phyloP scores from a whole-genome alignment of 1,284 basidiomycete species.

The Sanghuangporus sanghuang region DNA sequence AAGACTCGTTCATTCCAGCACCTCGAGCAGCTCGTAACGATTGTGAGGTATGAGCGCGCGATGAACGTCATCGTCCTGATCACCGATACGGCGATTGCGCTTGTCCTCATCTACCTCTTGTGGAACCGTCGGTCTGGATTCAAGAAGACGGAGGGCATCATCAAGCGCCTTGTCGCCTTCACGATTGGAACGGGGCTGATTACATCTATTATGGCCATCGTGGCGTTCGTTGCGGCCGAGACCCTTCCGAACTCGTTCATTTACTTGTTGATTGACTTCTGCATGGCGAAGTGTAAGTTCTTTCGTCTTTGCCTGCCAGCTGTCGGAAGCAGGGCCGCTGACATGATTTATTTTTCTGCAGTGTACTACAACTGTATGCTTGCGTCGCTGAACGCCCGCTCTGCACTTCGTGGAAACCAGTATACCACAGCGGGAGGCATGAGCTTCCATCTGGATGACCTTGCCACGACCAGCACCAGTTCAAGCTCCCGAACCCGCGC shows the following conservation, averaged over 20 bases:
- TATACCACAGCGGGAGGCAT: neutral
- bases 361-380: neutral
- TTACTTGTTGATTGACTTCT: neutral
- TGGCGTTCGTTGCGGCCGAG: neutral
- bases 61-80: neutral
- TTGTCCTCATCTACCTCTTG: constrained; percentile 5
- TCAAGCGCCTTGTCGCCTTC: constrained; percentile 6
- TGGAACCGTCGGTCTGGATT: neutral
- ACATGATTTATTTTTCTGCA: neutral
- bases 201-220: neutral
- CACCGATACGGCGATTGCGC: neutral
- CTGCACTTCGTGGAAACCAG: neutral
- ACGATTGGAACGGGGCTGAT: constrained; percentile 10
- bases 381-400: neutral
- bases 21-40: neutral
- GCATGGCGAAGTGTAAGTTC: neutral
- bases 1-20: neutral
- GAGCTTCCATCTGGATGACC: neutral
- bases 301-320: neutral
- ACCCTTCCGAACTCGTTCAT: neutral
- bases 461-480: neutral
- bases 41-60: neutral
- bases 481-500: neutral
- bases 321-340: neutral
- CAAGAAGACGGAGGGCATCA: constrained; percentile 1